Evolutionary conservation across 148 eudicot genomes (phyloP).

Genomic region (Rhododendron griersonianum): DNA sequence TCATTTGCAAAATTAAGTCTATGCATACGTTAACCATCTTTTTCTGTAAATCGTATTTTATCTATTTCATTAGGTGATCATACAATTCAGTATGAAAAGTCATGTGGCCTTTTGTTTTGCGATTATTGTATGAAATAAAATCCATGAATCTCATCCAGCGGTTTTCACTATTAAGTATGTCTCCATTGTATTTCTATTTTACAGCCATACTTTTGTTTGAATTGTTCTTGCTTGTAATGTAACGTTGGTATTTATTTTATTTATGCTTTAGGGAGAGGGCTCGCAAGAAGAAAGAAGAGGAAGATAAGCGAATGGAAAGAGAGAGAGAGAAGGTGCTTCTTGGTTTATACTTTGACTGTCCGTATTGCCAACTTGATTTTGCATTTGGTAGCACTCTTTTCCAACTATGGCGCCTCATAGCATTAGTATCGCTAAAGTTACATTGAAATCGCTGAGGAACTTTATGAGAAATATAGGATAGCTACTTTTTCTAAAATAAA

Average conservation of each 20-base stretch:
- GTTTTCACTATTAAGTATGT: not conserved
- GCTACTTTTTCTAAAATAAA: not conserved
- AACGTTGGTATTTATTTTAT: not conserved
- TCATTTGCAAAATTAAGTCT: not conserved
- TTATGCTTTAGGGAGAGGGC: conserved; percentile 67
- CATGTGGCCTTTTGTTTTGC: not conserved
- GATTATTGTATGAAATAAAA: not conserved
- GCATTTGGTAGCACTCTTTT: not conserved
- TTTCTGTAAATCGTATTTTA: not conserved
- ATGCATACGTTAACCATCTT: not conserved
- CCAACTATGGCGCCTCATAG: not conserved
- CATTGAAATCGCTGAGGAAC: not conserved
- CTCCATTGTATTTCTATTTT: not conserved
- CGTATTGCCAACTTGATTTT: not conserved
- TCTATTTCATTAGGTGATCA: not conserved
- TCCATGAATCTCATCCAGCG: not conserved
- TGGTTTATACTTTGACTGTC: not conserved
- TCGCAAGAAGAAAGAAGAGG: conserved; percentile 99
- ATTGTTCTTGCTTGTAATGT: not conserved
- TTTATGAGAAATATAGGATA: not conserved
- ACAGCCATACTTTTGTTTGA: not conserved
- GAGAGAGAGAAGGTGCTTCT: conserved; percentile 85
- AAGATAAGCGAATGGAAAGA: conserved; percentile 81
- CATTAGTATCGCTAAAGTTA: not conserved
- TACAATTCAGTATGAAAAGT: not conserved